phyloP scores from a whole-genome alignment of 2,329 filamentous ascomycete genomes.

The Simplicillium aogashimaense region DNA sequence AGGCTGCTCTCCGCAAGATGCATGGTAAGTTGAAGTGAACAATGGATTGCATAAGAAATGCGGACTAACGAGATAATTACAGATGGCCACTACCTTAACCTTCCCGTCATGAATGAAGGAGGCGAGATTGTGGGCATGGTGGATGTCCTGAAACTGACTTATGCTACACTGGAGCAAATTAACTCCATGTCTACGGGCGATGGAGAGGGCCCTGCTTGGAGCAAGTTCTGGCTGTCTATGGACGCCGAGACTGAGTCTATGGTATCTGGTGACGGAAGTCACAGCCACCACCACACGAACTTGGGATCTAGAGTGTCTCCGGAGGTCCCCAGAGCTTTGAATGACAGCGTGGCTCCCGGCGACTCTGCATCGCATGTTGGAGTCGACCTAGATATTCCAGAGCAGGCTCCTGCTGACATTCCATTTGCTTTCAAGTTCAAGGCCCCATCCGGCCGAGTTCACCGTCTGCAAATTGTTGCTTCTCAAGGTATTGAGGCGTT shows the following conservation, averaged over 20 bases:
- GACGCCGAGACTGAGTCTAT: constrained; percentile 92
- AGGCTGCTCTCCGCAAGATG: constrained; percentile 97
- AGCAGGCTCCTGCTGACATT: constrained; percentile 55
- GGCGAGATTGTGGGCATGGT: constrained; percentile 99
- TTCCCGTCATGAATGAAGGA: constrained; percentile 94
- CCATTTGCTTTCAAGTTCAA: constrained; percentile 99
- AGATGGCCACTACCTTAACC: constrained; percentile 97
- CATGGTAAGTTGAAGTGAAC: constrained; percentile 56
- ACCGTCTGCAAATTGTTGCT: constrained; percentile 77
- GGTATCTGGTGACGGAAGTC: constrained; percentile 83
- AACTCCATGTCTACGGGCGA: constrained; percentile 88
- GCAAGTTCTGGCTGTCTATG: constrained; percentile 98
- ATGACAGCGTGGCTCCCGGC: constrained; percentile 79
- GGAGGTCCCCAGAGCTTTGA: constrained; percentile 60
- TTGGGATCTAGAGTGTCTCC: constrained; percentile 70
- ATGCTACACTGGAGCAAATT: constrained; percentile 94
- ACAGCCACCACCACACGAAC: constrained; percentile 55
- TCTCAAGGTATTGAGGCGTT: constrained; percentile 73
- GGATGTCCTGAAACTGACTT: constrained; percentile 94
- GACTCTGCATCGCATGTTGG: constrained; percentile 94
- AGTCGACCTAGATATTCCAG: constrained; percentile 45
- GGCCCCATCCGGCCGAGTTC: constrained; percentile 86
- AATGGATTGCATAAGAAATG: background rate
- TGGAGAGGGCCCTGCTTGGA: constrained; percentile 94
- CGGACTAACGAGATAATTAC: constrained; percentile 13